Percentiles rank a stretch among this genome's conserved stretches.
phyloP scores from a whole-genome alignment of 179 eudicot genomes.

The Beta corolliflora region DNA sequence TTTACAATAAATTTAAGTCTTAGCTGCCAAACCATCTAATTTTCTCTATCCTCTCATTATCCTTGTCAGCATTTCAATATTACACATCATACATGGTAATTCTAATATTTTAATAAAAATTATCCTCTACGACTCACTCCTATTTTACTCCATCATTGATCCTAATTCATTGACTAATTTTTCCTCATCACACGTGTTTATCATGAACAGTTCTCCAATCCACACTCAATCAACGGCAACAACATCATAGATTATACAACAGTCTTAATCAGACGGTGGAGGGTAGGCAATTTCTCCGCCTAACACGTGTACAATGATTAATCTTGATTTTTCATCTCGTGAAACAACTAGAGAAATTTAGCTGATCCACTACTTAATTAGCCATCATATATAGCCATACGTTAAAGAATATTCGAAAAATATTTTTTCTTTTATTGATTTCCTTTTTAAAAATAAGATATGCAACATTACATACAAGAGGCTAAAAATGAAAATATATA shows the following conservation, averaged over 20 bases:
- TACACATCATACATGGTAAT: conserved; percentile 11
- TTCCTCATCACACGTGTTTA: conserved; percentile 22
- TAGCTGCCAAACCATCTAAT: background rate
- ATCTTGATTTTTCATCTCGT: conserved; percentile 23
- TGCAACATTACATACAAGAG: no score
- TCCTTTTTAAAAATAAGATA: no score
- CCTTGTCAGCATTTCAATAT: conserved; percentile 29
- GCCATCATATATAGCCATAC: background rate
- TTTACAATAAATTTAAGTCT: background rate
- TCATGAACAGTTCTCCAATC: background rate
- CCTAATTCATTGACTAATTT: background rate
- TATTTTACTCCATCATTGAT: background rate
- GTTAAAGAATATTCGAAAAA: background rate
- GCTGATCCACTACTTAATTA: background rate
- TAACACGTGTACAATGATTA: conserved; percentile 47
- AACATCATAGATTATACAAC: conserved; percentile 9
- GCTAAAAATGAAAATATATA: no score
- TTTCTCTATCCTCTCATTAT: background rate
- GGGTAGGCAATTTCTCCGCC: conserved; percentile 20
- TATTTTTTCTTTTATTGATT: background rate
- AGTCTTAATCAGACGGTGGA: conserved; percentile 18
- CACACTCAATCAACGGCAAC: conserved; percentile 23
- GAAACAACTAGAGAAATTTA: background rate
- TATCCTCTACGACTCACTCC: conserved; percentile 16
- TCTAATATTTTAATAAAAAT: background rate